Evolutionary conservation across 78 protist species (phyloP), one percentile per base, ranked within the genome.

Genomic region (Anaeramoeba flamelloides): DNA sequence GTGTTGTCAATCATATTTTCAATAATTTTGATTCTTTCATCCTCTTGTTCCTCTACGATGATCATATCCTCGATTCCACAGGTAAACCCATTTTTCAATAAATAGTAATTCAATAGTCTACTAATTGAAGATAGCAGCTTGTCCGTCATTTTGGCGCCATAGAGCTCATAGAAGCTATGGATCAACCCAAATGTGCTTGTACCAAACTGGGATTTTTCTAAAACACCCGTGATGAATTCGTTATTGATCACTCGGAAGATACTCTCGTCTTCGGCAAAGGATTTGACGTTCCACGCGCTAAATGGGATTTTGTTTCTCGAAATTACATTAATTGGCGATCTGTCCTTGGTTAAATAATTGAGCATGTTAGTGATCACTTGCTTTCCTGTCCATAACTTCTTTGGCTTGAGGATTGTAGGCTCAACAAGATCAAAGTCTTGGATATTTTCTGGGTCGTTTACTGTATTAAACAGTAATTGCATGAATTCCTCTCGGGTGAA

Each of bases 201-300:
- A 37, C 98, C 98, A 22, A 92, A 87, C 39, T 91, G 95, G 38
- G 75, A 34, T 92, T 94, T 94, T 86, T 93, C 99, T 8, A 96
- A 79, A 30, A 94, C 91, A 38, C 99, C 99, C 2, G 76, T 37
- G 36, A 94, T 41, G 80, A 94, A 77, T 75, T 93, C 87, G 77
- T 74, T 38, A 40, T 84, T 1, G 38, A 83, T 64, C 26, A 94
- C 32, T 1, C 77, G 30, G 26, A 94, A 86, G 17, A 1, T 41
- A 41, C 75, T 89, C 78, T 88, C 86, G 34, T 41, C 69, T 53
- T 53, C 41, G 1, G 12, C 76, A 77, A 3, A 0, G 41, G 3
- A 75, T n/a, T n/a, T n/a, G 41, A 36, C 36, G 0, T 40, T 41
- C 78, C 80, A 94, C 77, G 81, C 2, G 1, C 77, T 74, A 3